A percentile compares a stretch with the other conserved stretches of the same genome.
phyloP scores from a whole-genome alignment of 1,284 basidiomycete species.

The Fomitopsis pinicola region DNA sequence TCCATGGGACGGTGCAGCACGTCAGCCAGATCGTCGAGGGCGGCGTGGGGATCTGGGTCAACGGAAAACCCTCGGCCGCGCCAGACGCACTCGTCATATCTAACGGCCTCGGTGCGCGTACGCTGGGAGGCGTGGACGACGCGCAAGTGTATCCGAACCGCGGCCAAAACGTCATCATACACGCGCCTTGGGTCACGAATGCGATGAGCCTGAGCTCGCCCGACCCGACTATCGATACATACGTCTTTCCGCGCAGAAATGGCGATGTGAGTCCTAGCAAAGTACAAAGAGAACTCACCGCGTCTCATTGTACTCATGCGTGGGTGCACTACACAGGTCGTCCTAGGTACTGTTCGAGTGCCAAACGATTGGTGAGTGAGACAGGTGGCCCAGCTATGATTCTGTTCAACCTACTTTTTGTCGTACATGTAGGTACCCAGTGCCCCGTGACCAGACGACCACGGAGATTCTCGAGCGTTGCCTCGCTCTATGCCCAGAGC shows the following conservation, averaged over 20 bases:
- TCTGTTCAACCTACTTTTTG: too few species aligned
- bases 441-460: conserved; percentile 56
- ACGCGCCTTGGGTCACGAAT: conserved; percentile 52
- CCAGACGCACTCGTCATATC: conserved; percentile 63
- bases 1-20: conserved; percentile 58
- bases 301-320: not conserved
- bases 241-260: conserved; percentile 59
- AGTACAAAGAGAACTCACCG: not conserved
- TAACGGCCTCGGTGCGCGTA: conserved; percentile 48
- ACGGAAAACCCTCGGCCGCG: conserved; percentile 13
- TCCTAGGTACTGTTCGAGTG: conserved; percentile 62
- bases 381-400: too few species aligned
- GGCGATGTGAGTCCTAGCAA: conserved; percentile 49
- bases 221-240: conserved; percentile 52
- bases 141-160: conserved; percentile 45
- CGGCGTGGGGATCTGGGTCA: conserved; percentile 38
- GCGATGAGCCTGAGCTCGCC: conserved; percentile 52
- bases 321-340: conserved; percentile 35
- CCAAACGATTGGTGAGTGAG: conserved; percentile 57
- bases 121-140: conserved; percentile 44
- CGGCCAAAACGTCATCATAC: conserved; percentile 47
- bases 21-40: conserved; percentile 65
- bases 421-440: conserved; percentile 39
- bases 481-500: conserved; percentile 59
- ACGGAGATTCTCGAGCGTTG: conserved; percentile 55